Evolutionary conservation across 225 moss, liverwort and hornwort species (phyloP), one percentile per base, ranked within the genome.

Genomic region (Antitrichia curtipendula): DNA sequence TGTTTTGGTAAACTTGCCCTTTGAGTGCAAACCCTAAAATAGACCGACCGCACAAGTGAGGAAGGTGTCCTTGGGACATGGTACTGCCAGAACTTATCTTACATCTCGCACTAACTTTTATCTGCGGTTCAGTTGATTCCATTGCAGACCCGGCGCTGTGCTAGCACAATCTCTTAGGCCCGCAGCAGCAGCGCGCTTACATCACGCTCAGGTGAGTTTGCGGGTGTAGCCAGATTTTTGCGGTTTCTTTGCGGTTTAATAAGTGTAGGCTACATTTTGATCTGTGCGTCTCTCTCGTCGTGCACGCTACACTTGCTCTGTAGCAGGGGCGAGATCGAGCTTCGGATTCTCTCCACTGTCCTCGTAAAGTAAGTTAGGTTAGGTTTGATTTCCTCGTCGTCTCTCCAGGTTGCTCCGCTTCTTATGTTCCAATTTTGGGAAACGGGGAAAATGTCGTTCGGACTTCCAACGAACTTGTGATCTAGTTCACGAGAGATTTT

Each of bases 231-330:
- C 79, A 58, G 41, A 41, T 41, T 79, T 58, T 58, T 79, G 79
- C 59, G 29, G 41, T 13, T 3, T 41, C 58, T 79, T 41, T 9
- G 59, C 20, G 6, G 41, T 28, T 41, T 0, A 5, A 29, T 0
- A 5, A 29, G 29, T 17, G 8, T 2, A 8, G 16, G 58, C 13
- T 29, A 13, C 38, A 11, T 19, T 58, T 41, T 6, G 58, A 41
- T 59, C 13, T 41, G 58, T 28, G 41, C 19, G 20, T 29, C 58
- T 18, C 40, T 58, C 29, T 58, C 38, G 38, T 57, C 41, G 79
- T 40, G 29, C 29, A 41, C 13, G 41, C 79, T 40, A 6, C 40
- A 40, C 12, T 17, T 40, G 28, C 57, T 40, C 20, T 58, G 58
- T 29, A 79, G 29, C 19, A 29, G 41, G 20, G 29, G 29, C 12